These are phyloP conservation scores for Diutina pseudorugosa DNA, from an alignment of 1,139 yeast genomes.

Conservation along the genomic window DNA sequence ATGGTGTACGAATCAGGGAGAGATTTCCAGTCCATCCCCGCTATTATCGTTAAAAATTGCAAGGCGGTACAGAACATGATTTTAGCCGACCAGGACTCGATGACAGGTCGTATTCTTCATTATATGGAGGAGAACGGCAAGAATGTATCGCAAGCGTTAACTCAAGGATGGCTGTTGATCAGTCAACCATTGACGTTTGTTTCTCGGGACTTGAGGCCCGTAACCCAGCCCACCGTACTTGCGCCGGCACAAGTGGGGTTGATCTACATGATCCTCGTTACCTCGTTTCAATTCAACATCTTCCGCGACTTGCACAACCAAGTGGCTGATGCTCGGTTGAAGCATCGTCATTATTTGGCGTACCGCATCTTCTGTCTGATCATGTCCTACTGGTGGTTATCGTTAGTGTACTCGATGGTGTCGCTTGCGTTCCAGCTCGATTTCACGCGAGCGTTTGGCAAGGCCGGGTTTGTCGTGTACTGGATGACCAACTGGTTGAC, in stretches of 20 bases:
- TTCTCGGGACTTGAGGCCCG: constrained; percentile 38
- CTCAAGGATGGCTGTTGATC: not conserved
- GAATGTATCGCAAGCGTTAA: not conserved
- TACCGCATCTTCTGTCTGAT: constrained; percentile 27
- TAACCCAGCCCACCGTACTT: constrained; percentile 32
- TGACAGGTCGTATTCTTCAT: constrained; percentile 5
- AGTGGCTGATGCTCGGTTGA: constrained; percentile 28
- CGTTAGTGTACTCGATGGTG: constrained; percentile 42
- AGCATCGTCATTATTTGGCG: constrained; percentile 25
- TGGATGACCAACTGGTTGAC: constrained; percentile 53
- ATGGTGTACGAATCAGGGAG: constrained; percentile 30
- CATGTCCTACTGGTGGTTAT: constrained; percentile 26
- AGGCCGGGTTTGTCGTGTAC: constrained; percentile 48
- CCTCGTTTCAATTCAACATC: constrained; percentile 40
- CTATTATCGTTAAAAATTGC: constrained; percentile 16
- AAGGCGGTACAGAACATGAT: constrained; percentile 12
- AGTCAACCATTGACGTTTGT: constrained; percentile 12
- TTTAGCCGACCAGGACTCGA: constrained; percentile 10
- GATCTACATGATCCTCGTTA: constrained; percentile 59
- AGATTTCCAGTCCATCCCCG: constrained; percentile 20
- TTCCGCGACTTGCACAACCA: constrained; percentile 40
- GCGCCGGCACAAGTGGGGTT: constrained; percentile 70
- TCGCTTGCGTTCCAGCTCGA: constrained; percentile 49
- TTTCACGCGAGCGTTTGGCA: constrained; percentile 40
- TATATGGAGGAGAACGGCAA: not conserved